Evolutionary conservation across 345 rosid species (phyloP).

Genomic region (Euphorbia peplus): DNA sequence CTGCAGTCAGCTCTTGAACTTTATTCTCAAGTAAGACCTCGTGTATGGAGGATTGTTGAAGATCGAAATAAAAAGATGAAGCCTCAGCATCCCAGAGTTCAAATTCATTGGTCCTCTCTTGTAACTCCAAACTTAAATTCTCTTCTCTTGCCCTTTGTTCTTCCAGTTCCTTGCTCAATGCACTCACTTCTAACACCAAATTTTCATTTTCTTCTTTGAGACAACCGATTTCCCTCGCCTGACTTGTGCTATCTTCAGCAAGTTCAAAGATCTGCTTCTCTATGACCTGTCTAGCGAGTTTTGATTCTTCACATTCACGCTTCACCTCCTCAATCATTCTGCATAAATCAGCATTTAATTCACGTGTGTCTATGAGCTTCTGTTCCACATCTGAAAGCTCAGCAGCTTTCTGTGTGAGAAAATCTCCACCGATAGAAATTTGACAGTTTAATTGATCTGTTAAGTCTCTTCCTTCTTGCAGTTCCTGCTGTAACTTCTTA

Average conservation of each 20-base stretch:
- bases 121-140: constrained; percentile 67
- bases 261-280: constrained; percentile 48
- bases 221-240: constrained; percentile 43
- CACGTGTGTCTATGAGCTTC: constrained; percentile 59
- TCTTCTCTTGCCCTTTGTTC: constrained; percentile 54
- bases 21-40: constrained; percentile 59
- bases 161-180: constrained; percentile 45
- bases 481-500: constrained; percentile 49
- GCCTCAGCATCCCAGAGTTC: constrained; percentile 94
- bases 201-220: constrained; percentile 48
- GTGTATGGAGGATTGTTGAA: constrained; percentile 62
- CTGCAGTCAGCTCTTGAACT: constrained; percentile 32
- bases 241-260: constrained; percentile 34
- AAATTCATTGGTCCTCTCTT: constrained; percentile 68
- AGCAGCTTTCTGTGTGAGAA: constrained; percentile 47
- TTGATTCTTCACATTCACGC: constrained; percentile 53
- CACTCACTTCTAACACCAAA: constrained; percentile 48
- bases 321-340: constrained; percentile 59
- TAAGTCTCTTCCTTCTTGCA: constrained; percentile 49
- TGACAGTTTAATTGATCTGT: constrained; percentile 57
- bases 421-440: constrained; percentile 45
- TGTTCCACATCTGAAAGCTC: constrained; percentile 67
- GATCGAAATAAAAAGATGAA: constrained; percentile 78
- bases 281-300: constrained; percentile 29
- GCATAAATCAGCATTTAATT: constrained; percentile 48